Conservation (phyloP, 306 rosid species). For the Crotalaria pallida region DNA sequence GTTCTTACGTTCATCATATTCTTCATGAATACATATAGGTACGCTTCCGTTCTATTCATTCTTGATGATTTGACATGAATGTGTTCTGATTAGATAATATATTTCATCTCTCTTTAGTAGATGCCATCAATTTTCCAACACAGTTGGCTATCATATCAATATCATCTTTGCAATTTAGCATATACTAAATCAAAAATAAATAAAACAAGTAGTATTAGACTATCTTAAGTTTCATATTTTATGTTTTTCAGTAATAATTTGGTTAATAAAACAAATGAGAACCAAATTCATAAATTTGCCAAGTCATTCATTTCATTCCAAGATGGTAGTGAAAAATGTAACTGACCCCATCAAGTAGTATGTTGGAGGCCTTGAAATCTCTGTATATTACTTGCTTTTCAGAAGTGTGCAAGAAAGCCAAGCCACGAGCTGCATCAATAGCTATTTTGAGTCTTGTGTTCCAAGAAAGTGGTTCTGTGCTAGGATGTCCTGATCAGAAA, state of each 20-base stretch:
- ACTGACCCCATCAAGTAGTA: conserved; percentile 79
- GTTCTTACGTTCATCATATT: too few species aligned
- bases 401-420: conserved; percentile 70
- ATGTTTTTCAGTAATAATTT: not conserved
- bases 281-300: not conserved
- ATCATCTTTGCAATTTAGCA: too few species aligned
- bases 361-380: conserved; percentile 93
- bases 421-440: conserved; percentile 83
- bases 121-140: too few species aligned
- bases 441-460: conserved; percentile 62
- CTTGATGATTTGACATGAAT: too few species aligned
- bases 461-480: conserved; percentile 64
- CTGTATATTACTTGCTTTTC: conserved; percentile 74
- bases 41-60: too few species aligned
- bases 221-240: not conserved
- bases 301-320: conserved; percentile 8
- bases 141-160: too few species aligned
- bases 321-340: not conserved
- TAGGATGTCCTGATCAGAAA: conserved; percentile 44
- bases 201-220: not conserved
- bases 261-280: not conserved
- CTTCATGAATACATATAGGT: too few species aligned
- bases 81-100: too few species aligned
- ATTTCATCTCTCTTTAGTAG: too few species aligned
- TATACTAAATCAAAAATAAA: too few species aligned